These are phyloP conservation scores for Solanum sitiens DNA, from an alignment of 257 asterid genomes.

Conservation along the genomic window DNA sequence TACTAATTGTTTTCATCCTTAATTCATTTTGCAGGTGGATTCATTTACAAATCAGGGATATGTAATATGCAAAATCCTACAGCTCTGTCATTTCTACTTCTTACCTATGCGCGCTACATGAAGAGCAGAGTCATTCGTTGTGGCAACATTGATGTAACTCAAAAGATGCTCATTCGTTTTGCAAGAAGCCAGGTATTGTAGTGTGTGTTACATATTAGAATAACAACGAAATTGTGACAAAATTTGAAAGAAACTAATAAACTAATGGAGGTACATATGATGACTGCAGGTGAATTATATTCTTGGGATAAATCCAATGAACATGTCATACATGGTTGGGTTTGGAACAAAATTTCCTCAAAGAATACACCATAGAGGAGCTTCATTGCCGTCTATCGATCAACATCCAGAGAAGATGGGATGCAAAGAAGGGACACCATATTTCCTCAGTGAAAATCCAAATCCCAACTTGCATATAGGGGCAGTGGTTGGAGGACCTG, in stretches of 20 bases:
- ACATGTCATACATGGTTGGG: constrained; percentile 48
- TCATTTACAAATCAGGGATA: constrained; percentile 50
- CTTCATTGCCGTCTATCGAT: constrained; percentile 35
- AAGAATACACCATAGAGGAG: constrained; percentile 40
- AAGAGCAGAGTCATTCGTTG: constrained; percentile 39
- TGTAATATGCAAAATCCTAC: constrained; percentile 74
- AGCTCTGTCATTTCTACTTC: constrained; percentile 55
- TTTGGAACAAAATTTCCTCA: constrained; percentile 29
- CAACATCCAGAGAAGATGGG: constrained; percentile 25
- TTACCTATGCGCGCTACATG: constrained; percentile 80
- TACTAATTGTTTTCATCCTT: neutral
- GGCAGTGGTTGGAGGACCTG: constrained; percentile 52
- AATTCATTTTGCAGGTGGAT: constrained; percentile 30
- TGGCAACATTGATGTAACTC: constrained; percentile 31
- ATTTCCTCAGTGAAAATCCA: constrained; percentile 18
- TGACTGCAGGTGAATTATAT: constrained; percentile 35
- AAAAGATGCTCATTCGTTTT: constrained; percentile 26
- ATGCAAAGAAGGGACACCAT: constrained; percentile 42
- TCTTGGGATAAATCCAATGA: constrained; percentile 40
- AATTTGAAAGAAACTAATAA: neutral
- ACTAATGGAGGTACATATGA: neutral
- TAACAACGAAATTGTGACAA: neutral
- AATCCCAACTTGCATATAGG: constrained; percentile 36
- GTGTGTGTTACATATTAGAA: neutral
- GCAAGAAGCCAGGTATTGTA: constrained; percentile 44